Evolutionary conservation across 306 rosid genomes (phyloP).

Genomic region (Quercus aquifolioides): DNA sequence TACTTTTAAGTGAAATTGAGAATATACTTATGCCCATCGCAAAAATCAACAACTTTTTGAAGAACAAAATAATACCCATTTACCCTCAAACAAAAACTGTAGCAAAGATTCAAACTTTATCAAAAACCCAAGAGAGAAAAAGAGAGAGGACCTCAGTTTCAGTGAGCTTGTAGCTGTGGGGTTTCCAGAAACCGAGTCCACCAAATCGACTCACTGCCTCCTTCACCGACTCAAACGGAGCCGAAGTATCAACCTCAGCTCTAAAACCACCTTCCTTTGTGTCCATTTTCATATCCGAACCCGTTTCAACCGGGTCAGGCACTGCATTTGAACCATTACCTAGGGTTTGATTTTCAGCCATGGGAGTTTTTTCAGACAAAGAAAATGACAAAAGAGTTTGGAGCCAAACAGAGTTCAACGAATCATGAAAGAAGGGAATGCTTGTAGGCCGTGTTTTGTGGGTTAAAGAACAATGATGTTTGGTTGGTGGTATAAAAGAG

Average conservation of each 20-base stretch:
- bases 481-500: not conserved
- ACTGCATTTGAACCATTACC: not conserved
- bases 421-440: not conserved
- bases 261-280: conserved; percentile 15
- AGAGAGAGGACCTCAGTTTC: conserved; percentile 30
- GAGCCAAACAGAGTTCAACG: not conserved
- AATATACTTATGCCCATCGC: not conserved
- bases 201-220: conserved; percentile 57
- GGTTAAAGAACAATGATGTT: not conserved
- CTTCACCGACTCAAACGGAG: conserved; percentile 58
- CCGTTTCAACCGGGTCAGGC: not conserved
- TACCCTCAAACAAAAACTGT: not conserved
- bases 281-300: conserved; percentile 6
- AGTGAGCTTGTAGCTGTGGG: conserved; percentile 24
- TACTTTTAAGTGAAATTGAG: not conserved
- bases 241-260: conserved; percentile 60
- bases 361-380: not conserved
- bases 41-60: not conserved
- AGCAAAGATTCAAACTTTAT: not conserved
- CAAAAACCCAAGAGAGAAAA: conserved; percentile 1
- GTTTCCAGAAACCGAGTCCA: conserved; percentile 55
- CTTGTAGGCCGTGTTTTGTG: not conserved
- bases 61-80: not conserved
- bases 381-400: not conserved
- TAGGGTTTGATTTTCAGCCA: conserved; percentile 12